A percentile compares a stretch with the other conserved stretches of the same genome.
These are phyloP conservation scores for Chrysanthemum makinoi DNA, from an alignment of 129 eudicot species.

Conservation along the genomic window DNA sequence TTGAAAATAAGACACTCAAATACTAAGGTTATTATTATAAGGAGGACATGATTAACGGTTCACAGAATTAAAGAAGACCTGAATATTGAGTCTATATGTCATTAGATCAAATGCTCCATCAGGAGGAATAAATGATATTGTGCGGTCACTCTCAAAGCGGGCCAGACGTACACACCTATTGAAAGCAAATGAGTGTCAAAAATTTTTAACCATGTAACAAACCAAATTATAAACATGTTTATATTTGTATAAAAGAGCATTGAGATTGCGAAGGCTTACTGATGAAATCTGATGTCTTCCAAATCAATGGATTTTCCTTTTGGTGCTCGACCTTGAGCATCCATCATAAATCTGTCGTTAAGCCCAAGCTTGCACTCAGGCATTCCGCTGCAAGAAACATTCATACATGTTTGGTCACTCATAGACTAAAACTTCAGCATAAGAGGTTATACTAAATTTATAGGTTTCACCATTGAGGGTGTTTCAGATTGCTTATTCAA, in stretches of 20 bases:
- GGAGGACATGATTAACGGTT: neutral
- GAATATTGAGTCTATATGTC: constrained; percentile 83
- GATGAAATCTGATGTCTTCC: constrained; percentile 91
- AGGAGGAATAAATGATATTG: constrained; percentile 93
- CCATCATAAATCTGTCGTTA: constrained; percentile 79
- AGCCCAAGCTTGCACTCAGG: constrained; percentile 95
- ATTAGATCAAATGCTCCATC: constrained; percentile 95
- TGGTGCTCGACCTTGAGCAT: constrained; percentile 68
- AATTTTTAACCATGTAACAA: too few species aligned
- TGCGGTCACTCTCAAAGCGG: constrained; percentile 81
- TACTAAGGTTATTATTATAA: constrained; percentile 10
- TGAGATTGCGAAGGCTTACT: constrained; percentile 44
- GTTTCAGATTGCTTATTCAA: too few species aligned
- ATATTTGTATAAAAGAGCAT: neutral
- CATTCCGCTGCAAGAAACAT: constrained; percentile 70
- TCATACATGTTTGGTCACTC: neutral
- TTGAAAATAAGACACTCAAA: neutral
- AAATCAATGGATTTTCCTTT: constrained; percentile 84
- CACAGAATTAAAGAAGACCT: constrained; percentile 44
- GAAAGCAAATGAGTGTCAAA: constrained; percentile 3
- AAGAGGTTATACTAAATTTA: neutral
- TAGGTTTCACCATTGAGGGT: too few species aligned
- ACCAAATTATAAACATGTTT: too few species aligned
- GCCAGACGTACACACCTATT: constrained; percentile 90
- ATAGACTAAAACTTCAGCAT: neutral